Conservation (phyloP, 2,329 filamentous ascomycete genomes). For the Xylariaceae sp. region DNA sequence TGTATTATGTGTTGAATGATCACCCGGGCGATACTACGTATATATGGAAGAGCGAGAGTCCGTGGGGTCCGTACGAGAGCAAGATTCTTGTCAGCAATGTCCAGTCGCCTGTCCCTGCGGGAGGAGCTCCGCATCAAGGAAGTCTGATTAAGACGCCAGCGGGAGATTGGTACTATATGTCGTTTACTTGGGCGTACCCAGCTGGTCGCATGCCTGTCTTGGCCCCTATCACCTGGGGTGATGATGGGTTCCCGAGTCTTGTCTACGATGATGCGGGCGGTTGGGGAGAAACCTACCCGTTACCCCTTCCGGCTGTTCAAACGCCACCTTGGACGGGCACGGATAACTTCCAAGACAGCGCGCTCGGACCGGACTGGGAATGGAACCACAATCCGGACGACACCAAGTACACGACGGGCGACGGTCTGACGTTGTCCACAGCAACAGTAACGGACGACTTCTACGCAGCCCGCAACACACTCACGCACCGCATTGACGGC, state of each 20-base stretch:
- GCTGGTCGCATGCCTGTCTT: slow-evolving; percentile 52
- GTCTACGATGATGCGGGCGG: slow-evolving; percentile 36
- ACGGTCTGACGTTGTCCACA: slow-evolving; percentile 43
- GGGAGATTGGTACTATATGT: slow-evolving; percentile 55
- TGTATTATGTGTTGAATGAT: slow-evolving; percentile 51
- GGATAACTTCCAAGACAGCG: slow-evolving; percentile 41
- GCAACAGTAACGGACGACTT: slow-evolving; percentile 49
- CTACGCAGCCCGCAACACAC: slow-evolving; percentile 42
- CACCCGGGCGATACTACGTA: slow-evolving; percentile 41
- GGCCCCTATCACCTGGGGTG: slow-evolving; percentile 48
- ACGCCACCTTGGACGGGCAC: slow-evolving; percentile 33
- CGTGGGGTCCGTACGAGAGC: slow-evolving; percentile 48
- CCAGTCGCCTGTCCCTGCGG: slow-evolving; percentile 39
- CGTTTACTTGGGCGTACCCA: slow-evolving; percentile 52
- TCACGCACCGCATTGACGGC: slow-evolving; percentile 43
- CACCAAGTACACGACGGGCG: slow-evolving; percentile 39
- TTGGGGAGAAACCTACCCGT: slow-evolving; percentile 44
- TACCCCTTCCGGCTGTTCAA: slow-evolving; percentile 31
- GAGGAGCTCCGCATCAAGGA: slow-evolving; percentile 49
- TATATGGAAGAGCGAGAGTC: slow-evolving; percentile 45
- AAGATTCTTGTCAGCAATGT: slow-evolving; percentile 42
- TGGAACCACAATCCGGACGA: slow-evolving; percentile 59
- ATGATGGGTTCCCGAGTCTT: slow-evolving; percentile 47
- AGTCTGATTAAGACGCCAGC: slow-evolving; percentile 47
- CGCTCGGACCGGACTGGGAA: slow-evolving; percentile 47